Percentiles rank a stretch among this genome's conserved stretches.
These are phyloP conservation scores for Cystobasidium tubakii DNA, from an alignment of 768 basidiomycete genomes.

Conservation along the genomic window DNA sequence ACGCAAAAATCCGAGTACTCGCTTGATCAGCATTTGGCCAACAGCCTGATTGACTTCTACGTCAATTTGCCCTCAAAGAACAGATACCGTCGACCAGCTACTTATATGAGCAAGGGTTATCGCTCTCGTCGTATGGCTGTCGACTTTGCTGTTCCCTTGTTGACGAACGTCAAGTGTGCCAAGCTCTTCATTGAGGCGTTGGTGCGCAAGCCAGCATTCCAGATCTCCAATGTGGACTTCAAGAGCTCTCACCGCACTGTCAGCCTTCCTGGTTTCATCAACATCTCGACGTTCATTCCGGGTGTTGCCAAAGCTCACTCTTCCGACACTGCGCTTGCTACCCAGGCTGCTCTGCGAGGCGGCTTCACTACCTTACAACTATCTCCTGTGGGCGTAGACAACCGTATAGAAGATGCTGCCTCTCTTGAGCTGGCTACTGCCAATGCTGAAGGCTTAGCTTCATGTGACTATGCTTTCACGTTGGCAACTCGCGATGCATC, in stretches of 20 bases:
- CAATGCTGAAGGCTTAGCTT: slow-evolving; percentile 61
- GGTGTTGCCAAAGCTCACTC: slow-evolving; percentile 57
- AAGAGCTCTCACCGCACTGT: slow-evolving; percentile 89
- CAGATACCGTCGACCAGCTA: slow-evolving; percentile 90
- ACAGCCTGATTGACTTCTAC: slow-evolving; percentile 86
- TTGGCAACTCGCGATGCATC: slow-evolving; percentile 60
- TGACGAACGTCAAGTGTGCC: slow-evolving; percentile 98
- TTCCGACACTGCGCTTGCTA: slow-evolving; percentile 62
- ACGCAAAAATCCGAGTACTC: slow-evolving; percentile 96
- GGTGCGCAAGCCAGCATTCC: slow-evolving; percentile 78
- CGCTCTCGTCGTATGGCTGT: slow-evolving; percentile 96
- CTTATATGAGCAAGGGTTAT: slow-evolving; percentile 94
- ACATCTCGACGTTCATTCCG: slow-evolving; percentile 80
- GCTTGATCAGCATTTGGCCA: slow-evolving; percentile 83
- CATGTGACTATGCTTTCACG: slow-evolving; percentile 81
- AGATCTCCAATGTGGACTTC: slow-evolving; percentile 82
- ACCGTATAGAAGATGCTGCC: slow-evolving; percentile 61
- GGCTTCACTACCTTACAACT: slow-evolving; percentile 84
- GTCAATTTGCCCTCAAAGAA: slow-evolving; percentile 99
- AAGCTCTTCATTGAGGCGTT: slow-evolving; percentile 92
- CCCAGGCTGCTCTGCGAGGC: slow-evolving; percentile 74
- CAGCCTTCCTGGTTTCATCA: slow-evolving; percentile 84
- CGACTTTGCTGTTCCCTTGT: slow-evolving; percentile 92
- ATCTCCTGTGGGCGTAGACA: slow-evolving; percentile 63
- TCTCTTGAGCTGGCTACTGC: slow-evolving; percentile 65